Base-by-base conservation (phyloP, 805 yeast genomes). In the Wickerhamomyces tratensis region DNA sequence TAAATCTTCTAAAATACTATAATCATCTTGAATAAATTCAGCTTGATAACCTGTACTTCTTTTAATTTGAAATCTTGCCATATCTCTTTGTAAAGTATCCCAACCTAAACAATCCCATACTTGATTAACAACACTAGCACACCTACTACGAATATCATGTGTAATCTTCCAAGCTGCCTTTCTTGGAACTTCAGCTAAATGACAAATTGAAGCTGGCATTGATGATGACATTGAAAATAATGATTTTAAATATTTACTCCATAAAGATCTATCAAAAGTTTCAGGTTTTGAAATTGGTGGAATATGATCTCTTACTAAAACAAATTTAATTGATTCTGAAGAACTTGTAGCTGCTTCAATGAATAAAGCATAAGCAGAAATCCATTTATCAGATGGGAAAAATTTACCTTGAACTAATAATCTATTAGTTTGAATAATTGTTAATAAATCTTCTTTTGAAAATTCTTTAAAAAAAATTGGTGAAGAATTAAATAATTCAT, bases 101-200 rank as follows among this genome's bases (percentile, higher is more conserved):
- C 79, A 72, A 15, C 87, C 93, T 40, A 87, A 66, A 11, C 72
- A 64, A 46, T 79, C 80, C 96, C 96, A 87, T n/a, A 77, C 69
- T 41, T 69, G 72, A 43, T 70, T 67, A 11, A 86, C 50, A 37
- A 85, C 59, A 12, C 48, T 49, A 0, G 87, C 76, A 37, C 81
- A 71, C 46, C 82, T 65, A 11, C 70, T 69, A 47, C 94, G 71
- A 48, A 85, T 62, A 51, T 76, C 79, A 10, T 79, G 80, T 1
- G 86, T 71, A 37, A 86, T 74, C 41, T 68, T 68, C 61, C 64
- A 67, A 46, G 88, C 77, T 1, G 88, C 88, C 47, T 77, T 77
- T 56, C 82, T 72, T 36, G 94, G 87, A 42, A 84, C 77, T 36
- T 76, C 81, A 3, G 86, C 73, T 43, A 86, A 65, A 48, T 79